These are phyloP conservation scores for Salvia splendens DNA, from an alignment of 257 asterid species.

Conservation along the genomic window DNA sequence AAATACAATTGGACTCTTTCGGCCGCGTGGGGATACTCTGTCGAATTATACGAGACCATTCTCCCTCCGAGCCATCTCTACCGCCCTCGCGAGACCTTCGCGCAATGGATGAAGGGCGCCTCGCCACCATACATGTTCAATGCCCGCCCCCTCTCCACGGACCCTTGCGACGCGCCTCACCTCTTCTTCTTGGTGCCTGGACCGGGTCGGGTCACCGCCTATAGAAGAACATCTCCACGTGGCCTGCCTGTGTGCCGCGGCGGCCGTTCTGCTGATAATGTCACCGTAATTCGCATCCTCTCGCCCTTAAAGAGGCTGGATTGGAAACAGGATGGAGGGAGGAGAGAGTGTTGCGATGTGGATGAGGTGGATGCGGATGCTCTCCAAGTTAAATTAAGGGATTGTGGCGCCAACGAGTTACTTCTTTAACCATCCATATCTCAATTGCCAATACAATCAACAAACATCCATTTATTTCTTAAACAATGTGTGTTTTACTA, in stretches of 20 bases:
- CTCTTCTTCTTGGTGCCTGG: constrained; percentile 32
- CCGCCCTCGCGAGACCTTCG: constrained; percentile 40
- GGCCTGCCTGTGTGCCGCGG: constrained; percentile 16
- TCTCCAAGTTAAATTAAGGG: constrained; percentile 35
- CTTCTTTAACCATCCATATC: neutral
- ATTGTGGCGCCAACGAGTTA: constrained; percentile 32
- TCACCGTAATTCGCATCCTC: constrained; percentile 31
- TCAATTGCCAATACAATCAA: no score
- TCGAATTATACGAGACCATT: constrained; percentile 40
- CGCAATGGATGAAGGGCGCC: constrained; percentile 38
- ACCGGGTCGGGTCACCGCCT: constrained; percentile 25
- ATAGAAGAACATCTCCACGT: constrained; percentile 14
- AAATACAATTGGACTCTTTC: constrained; percentile 49
- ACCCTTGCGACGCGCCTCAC: constrained; percentile 38
- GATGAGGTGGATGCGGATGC: constrained; percentile 32
- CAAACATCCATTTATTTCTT: no score
- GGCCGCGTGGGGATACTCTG: constrained; percentile 54
- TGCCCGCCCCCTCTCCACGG: constrained; percentile 20
- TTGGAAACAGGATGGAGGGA: constrained; percentile 36
- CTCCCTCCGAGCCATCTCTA: constrained; percentile 46
- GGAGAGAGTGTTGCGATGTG: constrained; percentile 47
- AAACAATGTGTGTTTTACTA: no score
- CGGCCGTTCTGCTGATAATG: constrained; percentile 26
- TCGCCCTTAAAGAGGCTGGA: constrained; percentile 31
- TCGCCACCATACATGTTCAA: constrained; percentile 40